Base-by-base conservation (phyloP, 495 filamentous ascomycete species). In the Symbiotaphrina buchneri region DNA sequence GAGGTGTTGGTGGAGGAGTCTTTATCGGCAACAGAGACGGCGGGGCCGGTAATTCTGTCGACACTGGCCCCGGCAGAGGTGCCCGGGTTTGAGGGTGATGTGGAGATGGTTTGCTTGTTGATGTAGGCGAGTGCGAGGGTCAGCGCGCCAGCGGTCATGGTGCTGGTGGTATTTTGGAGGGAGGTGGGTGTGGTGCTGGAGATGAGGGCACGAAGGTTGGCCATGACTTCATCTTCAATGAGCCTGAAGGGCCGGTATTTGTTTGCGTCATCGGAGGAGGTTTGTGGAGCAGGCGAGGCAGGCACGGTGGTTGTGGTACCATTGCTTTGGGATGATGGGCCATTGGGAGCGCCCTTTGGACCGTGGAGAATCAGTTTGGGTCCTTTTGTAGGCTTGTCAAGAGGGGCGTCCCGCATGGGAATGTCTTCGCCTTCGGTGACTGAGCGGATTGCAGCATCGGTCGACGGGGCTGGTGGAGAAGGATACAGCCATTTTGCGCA, bases 181-280 rank as follows among this genome's bases (percentile, higher is more conserved):
- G 75, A 61, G 1, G 53, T 27, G 10, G 58, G 42, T 5, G 57
- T 60, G 0, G 84, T 92, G 14, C 58, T 56, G 17, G 58, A 44
- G 46, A 94, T 62, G 17, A 95, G 67, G 0, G 53, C 36, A 3
- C 65, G 65, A 20, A 95, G 59, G 36, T 77, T 77, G 20, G 54
- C 46, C 18, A 80, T 62, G 34, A 97, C 64, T 39, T 70, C 68
- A 28, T 71, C 54, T 42, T 97, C 85, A 39, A 97, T 66, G 33
- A 78, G 56, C 22, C 74, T 66, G 55, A 95, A 97, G 8, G 80
- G 79, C 1, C 79, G 76, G 54, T 85, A 95, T 58, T 95, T 92
- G 59, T 92, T 94, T 21, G 80, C 71, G 44, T 71, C 61, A 16
- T 29, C 20, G 30, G 19, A 21, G 41, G 23, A 31, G 20, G 15